Base-by-base conservation (phyloP, 441 rosid species). In the Gossypium trilobum region DNA sequence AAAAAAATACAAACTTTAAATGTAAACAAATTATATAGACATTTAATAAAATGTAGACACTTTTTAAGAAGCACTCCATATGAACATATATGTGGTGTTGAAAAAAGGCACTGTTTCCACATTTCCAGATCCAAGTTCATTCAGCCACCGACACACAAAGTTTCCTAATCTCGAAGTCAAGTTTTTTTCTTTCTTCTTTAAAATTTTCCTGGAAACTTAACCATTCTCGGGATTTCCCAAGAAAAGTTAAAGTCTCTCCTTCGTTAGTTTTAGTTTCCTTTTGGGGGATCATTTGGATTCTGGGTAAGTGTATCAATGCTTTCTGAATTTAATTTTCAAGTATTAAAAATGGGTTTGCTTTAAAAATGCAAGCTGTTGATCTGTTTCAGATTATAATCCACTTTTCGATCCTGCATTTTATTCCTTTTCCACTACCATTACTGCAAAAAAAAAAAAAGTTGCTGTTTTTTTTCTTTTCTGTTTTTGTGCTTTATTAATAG, bases 251-350 rank as follows among this genome's bases (percentile, higher is more conserved):
- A 68, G 14, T 10, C 42, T 58, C 27, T 70, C 8, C 3, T 52
- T 39, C 23, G 16, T 14, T 23, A 20, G 39, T 29, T 46, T 48
- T 31, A 31, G 7, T 31, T 31, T 31, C 36, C n/a, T 57, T 25
- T 10, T 9, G 13, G 48, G 13, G 6, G 46, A 20, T 50, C 50
- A 3, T 63, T 55, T 19, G 33, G 70, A 13, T 36, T 74, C 77
- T 27, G 55, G 77, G 83, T 83, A 67, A 73, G 81, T 68, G 16
- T 33, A 14, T 33, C 56, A 4, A 13, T 17, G 16, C 25, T 42
- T 10, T 54, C 72, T n/a, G 17, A 1, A 52, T 19, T 27, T 20
- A 13, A 23, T 39, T 63, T 56, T 1, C 10, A n/a, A 50, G 22
- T 59, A 5, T 29, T 56, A 9, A 44, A 16, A 20, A 46, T 36